Evolutionary conservation across 345 rosid genomes (phyloP).

Genomic region (Gossypium turneri): DNA sequence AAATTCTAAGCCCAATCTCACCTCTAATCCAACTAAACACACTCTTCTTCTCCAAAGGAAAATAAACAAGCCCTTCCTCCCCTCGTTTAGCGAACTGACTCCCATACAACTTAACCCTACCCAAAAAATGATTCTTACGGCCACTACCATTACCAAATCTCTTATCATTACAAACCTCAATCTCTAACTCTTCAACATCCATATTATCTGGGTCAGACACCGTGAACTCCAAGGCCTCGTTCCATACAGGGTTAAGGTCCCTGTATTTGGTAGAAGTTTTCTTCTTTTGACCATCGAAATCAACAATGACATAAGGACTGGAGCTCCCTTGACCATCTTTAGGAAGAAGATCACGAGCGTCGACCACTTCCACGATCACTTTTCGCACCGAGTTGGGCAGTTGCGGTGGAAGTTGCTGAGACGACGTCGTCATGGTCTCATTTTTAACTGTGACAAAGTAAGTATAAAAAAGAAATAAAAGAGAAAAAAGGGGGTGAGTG

Average conservation of each 20-base stretch:
- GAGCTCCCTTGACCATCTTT: conserved; percentile 98
- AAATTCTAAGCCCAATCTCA: conserved; percentile 75
- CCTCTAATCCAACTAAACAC: conserved; percentile 93
- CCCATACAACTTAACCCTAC: conserved; percentile 83
- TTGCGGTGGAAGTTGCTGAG: conserved; percentile 31
- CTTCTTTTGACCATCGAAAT: conserved; percentile 75
- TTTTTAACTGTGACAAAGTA: neutral
- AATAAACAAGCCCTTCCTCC: conserved; percentile 74
- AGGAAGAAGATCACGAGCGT: conserved; percentile 82
- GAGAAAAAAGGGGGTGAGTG: neutral
- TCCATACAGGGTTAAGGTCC: conserved; percentile 86
- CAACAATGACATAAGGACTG: conserved; percentile 74
- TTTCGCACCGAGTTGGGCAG: conserved; percentile 40
- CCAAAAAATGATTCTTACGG: conserved; percentile 86
- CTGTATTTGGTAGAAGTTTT: conserved; percentile 68
- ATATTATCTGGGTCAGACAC: conserved; percentile 75
- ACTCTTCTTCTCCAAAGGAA: conserved; percentile 80
- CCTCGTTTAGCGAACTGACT: conserved; percentile 68
- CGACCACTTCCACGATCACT: conserved; percentile 63
- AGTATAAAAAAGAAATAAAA: neutral
- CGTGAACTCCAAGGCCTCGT: conserved; percentile 71
- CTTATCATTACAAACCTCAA: conserved; percentile 85
- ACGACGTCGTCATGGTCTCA: conserved; percentile 38
- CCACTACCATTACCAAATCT: conserved; percentile 68
- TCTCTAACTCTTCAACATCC: conserved; percentile 69